Base-by-base conservation (phyloP, 83 land plant species). In the Diphasiastrum complanatum region DNA sequence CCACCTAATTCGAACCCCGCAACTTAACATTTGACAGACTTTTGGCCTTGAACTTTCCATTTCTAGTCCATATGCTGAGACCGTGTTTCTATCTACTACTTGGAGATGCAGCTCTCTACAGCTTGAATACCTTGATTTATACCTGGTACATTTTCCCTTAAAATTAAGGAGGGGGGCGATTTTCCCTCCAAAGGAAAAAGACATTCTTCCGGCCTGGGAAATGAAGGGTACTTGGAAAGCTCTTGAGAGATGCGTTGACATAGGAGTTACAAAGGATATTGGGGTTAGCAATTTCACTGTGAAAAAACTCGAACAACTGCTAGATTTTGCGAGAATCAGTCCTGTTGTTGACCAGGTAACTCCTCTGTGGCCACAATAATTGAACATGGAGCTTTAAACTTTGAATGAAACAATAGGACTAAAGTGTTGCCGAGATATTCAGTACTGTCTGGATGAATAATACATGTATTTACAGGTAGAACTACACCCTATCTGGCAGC, bases 401-500 rank as follows among this genome's bases (percentile, higher is more conserved):
- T n/a, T 11, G 14, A 62, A 38, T 51, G 10, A 25, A 0, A 11
- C 10, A 12, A 2, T 23, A 0, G 50, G 10, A 36, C 11, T 14
- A 14, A 19, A 5, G n/a, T 6, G 51, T 18, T 47, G 51, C 51
- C n/a, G 12, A 47, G 18, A 5, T 5, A 4, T 5, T 5, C n/a
- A 6, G 23, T 29, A 26, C 4, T 11, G n/a, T 5, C 33, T 24
- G n/a, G 29, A 54, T 18, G 5, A 14, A 4, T 33, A 8, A 59
- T 53, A 26, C n/a, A 24, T 25, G 4, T 26, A 5, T 53, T 58
- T 6, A 10, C 66, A 84, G 87, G 87, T 84, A 46, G 87, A 84
- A 55, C 54, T 84, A 79, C 87, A 84, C 70, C 87, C 87, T 16
- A 12, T 63, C 33, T 81, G 85, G 84, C 81, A 74, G 52, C 87